A percentile compares a stretch with the other conserved stretches of the same genome.
Conservation (phyloP, 2,329 filamentous ascomycete species). For the Huntiella abstrusa region DNA sequence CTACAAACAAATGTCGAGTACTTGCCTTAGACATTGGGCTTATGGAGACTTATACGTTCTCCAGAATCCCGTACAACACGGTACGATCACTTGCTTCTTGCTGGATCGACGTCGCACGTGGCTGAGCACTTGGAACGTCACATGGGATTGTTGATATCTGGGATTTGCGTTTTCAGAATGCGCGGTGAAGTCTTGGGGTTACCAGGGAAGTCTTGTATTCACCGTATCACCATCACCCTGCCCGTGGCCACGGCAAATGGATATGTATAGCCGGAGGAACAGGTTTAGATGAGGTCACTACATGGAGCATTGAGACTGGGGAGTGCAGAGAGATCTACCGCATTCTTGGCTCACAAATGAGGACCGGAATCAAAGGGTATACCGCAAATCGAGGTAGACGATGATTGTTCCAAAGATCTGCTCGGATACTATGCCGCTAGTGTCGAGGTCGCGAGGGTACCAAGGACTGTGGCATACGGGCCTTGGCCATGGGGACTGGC, state of each 20-base stretch:
- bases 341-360: conserved; percentile 21
- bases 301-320: conserved; percentile 88
- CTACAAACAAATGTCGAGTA: conserved; percentile 70
- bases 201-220: conserved; percentile 60
- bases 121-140: conserved; percentile 76
- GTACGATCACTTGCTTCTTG: conserved; percentile 78
- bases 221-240: conserved; percentile 65
- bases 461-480: conserved; percentile 49
- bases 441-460: conserved; percentile 36
- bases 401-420: conserved; percentile 73
- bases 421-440: conserved; percentile 66
- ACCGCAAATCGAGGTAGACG: conserved; percentile 78
- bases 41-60: conserved; percentile 70
- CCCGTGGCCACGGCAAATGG: conserved; percentile 61
- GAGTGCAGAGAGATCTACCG: conserved; percentile 80
- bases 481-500: conserved; percentile 56
- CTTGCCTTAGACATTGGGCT: conserved; percentile 70
- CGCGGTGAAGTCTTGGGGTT: conserved; percentile 79
- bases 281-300: conserved; percentile 70
- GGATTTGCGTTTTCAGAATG: conserved; percentile 89
- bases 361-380: conserved; percentile 44
- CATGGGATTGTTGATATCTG: conserved; percentile 87
- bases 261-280: conserved; percentile 80
- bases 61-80: conserved; percentile 78
- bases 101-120: conserved; percentile 74